Evolutionary conservation across 1,284 basidiomycete genomes (phyloP), one percentile per base, ranked within the genome.

Genomic region (Irpex lacteus): DNA sequence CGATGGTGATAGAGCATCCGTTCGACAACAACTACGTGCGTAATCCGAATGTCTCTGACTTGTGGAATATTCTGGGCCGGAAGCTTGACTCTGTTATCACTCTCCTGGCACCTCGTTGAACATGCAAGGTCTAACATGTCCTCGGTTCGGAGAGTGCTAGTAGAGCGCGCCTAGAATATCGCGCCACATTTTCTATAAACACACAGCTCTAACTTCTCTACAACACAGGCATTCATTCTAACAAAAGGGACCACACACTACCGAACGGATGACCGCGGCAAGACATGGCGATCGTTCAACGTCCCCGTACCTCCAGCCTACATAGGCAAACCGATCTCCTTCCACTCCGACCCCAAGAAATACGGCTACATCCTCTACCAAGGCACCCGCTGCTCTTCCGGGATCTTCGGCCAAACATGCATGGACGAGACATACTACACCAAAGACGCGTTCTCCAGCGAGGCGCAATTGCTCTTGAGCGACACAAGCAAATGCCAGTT

Each of bases 381-480:
- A 72, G 94, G 91, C 4, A 86, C 86, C 0, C 74, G 74, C 3
- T 98, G 96, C 70, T 83, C 88, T 40, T 53, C 60, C 4, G 72
- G 73, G 6, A 89, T 90, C 0, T 92, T 88, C 82, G 83, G 82
- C 4, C 75, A 80, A 18, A 73, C 80, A 0, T 98, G 96, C 74
- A 85, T 86, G 69, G 94, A 96, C 73, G 89, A 93, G 88, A 95
- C 95, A 4, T 98, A 86, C 74, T 94, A 94, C 78, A 97, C 95
- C 11, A 88, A 82, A 65, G 88, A 95, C 65, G 90, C 87, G 0
- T 98, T 98, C 78, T 77, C 82, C 52, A 82, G 86, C 52, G 73
- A 81, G 0, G 78, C 89, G 0, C 73, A 85, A 60, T 71, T 82
- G 2, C 82, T 98, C 38, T 80, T 95, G 18, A 72, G 77, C 1